A percentile compares a stretch with the other conserved stretches of the same genome.
phyloP scores from a whole-genome alignment of 2,329 filamentous ascomycete species.

The Talaromyces rugulosus region DNA sequence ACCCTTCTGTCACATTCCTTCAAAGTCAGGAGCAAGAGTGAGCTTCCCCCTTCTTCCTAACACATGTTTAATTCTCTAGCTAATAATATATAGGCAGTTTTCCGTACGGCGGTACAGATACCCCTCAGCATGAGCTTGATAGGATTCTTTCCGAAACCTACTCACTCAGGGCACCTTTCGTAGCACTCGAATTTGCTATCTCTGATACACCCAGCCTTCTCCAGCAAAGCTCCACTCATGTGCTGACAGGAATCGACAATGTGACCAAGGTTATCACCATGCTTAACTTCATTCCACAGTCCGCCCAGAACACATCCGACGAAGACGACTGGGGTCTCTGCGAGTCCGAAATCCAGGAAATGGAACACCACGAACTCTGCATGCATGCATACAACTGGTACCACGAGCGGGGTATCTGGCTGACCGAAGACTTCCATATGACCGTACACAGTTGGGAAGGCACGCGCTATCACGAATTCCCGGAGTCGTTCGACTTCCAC shows the following conservation, averaged over 20 bases:
- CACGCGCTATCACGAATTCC: too few species aligned
- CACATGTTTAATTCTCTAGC: background rate
- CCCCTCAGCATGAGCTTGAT: background rate
- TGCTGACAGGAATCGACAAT: background rate
- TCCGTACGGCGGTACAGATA: background rate
- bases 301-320: background rate
- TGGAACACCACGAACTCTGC: background rate
- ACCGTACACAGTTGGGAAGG: background rate
- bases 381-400: background rate
- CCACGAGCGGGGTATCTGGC: background rate
- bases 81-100: background rate
- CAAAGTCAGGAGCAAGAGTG: background rate
- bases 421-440: background rate
- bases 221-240: background rate
- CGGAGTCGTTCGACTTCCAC: background rate
- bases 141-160: background rate
- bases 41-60: background rate
- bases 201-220: background rate
- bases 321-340: background rate
- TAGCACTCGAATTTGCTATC: background rate
- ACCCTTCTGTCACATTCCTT: background rate
- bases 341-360: background rate
- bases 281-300: background rate
- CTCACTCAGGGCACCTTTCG: background rate
- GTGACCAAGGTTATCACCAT: background rate